Evolutionary conservation across 179 eudicot genomes (phyloP), one percentile per base, ranked within the genome.

Genomic region (Beta lomatogona): DNA sequence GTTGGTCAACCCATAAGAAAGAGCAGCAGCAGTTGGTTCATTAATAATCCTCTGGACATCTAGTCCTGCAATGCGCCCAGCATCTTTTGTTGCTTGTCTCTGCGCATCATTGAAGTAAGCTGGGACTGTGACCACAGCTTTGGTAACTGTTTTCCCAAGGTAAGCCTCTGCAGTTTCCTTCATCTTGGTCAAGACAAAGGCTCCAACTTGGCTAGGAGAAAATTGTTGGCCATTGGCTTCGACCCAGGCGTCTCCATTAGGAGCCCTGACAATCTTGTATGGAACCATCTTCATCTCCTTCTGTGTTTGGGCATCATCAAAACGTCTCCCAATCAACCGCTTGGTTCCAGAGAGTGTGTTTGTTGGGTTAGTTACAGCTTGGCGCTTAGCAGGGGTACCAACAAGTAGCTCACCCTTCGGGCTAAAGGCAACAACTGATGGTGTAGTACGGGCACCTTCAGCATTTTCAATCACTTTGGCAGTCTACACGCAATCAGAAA

Each of bases 201-300:
- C 98, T n/a, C 98, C 97, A 46, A 92, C 66, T 80, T 94, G 98
- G 70, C 99, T 96, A 0, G 99, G 98, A 46, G 99, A 96, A 65
- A 91, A 94, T 76, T 94, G 93, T 73, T 96, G 92, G 12, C 98
- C 99, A 84, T 91, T 94, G 53, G 95, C 93, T 86, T 96, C 99
- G 79, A 94, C 98, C 99, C 99, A 96, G 0, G 99, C 99, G 88
- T 96, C 99, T 63, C 99, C 99, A 83, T 94, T 94, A 14, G 98
- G 90, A 46, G 93, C 99, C 84, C 76, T 88, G 41, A 92, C 96
- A 18, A 96, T 92, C 83, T 96, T 96, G 83, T 86, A 96, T 8
- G 99, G 96, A 63, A 96, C 99, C 99, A 94, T 94, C 59, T 90
- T 89, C 94, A 92, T 94, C 80, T 96, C 99, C 85, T 96, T 95